Percentiles rank a stretch among this genome's conserved stretches.
Conservation (phyloP, 1,284 basidiomycete genomes). For the Trametes sp. region DNA sequence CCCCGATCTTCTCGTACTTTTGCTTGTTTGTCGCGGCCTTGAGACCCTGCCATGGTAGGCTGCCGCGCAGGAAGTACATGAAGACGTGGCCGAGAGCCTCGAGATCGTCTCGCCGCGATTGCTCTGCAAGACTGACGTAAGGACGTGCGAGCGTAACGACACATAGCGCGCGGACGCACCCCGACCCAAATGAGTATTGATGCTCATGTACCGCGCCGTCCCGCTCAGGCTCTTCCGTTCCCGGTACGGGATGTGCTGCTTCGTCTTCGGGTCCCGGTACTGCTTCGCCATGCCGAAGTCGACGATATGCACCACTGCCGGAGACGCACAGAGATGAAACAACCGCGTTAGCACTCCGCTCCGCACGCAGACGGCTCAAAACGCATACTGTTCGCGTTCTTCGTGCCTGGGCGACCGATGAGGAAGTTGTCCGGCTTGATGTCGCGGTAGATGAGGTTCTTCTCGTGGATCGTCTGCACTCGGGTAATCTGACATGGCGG, state of each 20-base stretch:
- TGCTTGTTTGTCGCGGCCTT: slow-evolving; percentile 98
- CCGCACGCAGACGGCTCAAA: not conserved
- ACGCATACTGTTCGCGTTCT: slow-evolving; percentile 76
- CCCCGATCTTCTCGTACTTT: slow-evolving; percentile 99
- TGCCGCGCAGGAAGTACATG: slow-evolving; percentile 96
- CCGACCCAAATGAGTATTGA: slow-evolving; percentile 95
- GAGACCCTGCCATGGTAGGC: slow-evolving; percentile 95
- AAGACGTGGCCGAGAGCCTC: slow-evolving; percentile 97
- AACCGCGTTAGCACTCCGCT: not conserved
- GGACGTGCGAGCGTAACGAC: not conserved
- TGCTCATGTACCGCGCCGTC: slow-evolving; percentile 96
- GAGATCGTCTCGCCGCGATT: slow-evolving; percentile 93
- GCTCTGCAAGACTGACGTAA: slow-evolving; percentile 60
- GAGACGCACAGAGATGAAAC: not conserved
- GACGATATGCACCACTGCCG: slow-evolving; percentile 65
- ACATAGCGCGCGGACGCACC: slow-evolving; percentile 55
- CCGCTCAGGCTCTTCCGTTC: slow-evolving; percentile 93
- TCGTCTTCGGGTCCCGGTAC: slow-evolving; percentile 96
- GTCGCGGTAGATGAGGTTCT: slow-evolving; percentile 96
- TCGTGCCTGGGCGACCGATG: slow-evolving; percentile 90
- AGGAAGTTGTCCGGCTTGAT: slow-evolving; percentile 99
- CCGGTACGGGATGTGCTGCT: slow-evolving; percentile 96
- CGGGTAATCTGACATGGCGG: slow-evolving; percentile 69
- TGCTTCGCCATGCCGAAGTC: slow-evolving; percentile 99
- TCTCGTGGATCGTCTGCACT: slow-evolving; percentile 96